These are phyloP conservation scores for Tricholoma saponaceum DNA, from an alignment of 768 basidiomycete species.

Conservation along the genomic window DNA sequence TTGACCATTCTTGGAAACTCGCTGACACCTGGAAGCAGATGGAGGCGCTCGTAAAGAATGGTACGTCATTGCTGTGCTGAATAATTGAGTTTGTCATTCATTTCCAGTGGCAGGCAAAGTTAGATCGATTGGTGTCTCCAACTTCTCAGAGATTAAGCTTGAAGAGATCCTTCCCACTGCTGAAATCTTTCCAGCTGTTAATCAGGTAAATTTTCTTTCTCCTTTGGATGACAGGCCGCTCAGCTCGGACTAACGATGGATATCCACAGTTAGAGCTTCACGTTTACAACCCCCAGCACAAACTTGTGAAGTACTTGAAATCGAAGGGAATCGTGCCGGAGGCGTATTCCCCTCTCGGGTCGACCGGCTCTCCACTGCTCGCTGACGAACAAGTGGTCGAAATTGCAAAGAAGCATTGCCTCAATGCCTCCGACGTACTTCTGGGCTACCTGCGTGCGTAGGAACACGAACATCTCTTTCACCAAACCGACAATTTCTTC, in stretches of 20 bases:
- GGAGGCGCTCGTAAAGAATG: conserved; percentile 68
- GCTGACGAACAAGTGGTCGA: conserved; percentile 53
- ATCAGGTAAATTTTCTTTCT: conserved; percentile 47
- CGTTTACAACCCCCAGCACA: conserved; percentile 71
- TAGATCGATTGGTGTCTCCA: conserved; percentile 68
- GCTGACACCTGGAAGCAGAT: conserved; percentile 81
- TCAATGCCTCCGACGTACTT: conserved; percentile 54
- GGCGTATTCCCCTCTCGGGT: conserved; percentile 82
- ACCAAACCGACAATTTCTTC: conserved; percentile 4
- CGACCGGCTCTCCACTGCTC: conserved; percentile 61
- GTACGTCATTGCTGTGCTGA: conserved; percentile 21
- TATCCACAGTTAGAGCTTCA: conserved; percentile 61
- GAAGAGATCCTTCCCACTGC: conserved; percentile 67
- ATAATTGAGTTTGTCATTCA: conserved; percentile 4
- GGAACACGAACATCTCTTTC: neutral
- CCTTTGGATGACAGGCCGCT: neutral
- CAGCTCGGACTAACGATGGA: neutral
- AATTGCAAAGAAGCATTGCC: conserved; percentile 54
- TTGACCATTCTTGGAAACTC: conserved; percentile 63
- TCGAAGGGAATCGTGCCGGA: conserved; percentile 65
- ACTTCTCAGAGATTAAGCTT: conserved; percentile 65
- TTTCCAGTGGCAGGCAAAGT: conserved; percentile 50
- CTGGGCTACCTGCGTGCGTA: conserved; percentile 58
- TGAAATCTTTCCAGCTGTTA: conserved; percentile 64
- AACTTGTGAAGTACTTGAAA: conserved; percentile 57